Evolutionary conservation across 2,329 filamentous ascomycete genomes (phyloP), one percentile per base, ranked within the genome.

Genomic region (Zarea fungicola): DNA sequence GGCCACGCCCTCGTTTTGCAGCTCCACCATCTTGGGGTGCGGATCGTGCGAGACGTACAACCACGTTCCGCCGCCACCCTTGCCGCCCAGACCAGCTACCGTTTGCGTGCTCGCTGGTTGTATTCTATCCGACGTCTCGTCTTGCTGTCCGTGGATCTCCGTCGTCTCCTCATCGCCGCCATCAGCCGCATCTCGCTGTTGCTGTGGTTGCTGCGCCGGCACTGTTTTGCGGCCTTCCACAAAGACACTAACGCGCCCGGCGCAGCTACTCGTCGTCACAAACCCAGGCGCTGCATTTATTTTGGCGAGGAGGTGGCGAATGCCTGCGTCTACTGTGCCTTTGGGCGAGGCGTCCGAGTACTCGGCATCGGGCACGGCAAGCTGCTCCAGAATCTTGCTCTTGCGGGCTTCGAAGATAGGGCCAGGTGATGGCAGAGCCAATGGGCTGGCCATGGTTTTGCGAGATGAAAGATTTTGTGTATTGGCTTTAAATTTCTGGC

Each of bases 261-360:
- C 87, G 64, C 92, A 97, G 66, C 90, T 96, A 68, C 90, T 96
- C 3, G 91, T 96, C 2, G 92, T 96, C 28, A 95, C 89, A 34
- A 91, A 78, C 2, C 88, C 89, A 1, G 83, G 77, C 6, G 85
- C 62, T 1, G 60, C 64, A 66, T 97, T 97, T 63, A 97, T 85
- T 56, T 86, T 81, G 43, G 77, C 75, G 52, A 97, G 90, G 47
- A 96, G 72, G 19, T 83, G 76, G 40, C 84, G 78, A 56, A 97
- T 90, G 1, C 83, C 85, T 41, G 72, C 79, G 64, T 97, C 92
- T 18, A 97, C 79, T 1, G 83, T 86, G 14, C 91, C 92, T 70
- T 96, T 96, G 3, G 92, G 91, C 1, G 89, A 95, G 7, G 85
- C 77, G 66, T 96, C 92, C 34, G 81, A 80, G 66, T 96, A 95